A percentile compares a stretch with the other conserved stretches of the same genome.
These are phyloP conservation scores for Phytopythium montanum DNA, from an alignment of 352 stramenopile species.

Conservation along the genomic window DNA sequence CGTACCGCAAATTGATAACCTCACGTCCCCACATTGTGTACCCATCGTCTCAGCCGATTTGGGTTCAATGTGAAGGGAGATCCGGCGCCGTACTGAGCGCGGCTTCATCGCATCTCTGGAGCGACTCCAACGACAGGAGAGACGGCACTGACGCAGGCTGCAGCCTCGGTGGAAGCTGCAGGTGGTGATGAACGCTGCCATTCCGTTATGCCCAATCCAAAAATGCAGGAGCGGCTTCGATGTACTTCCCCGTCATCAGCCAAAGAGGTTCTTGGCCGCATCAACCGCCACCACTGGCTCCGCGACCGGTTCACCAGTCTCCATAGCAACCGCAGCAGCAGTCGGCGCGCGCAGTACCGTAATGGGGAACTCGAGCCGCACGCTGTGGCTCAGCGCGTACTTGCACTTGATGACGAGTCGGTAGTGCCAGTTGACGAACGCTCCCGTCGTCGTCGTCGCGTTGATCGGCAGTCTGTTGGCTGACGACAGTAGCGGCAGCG, in stretches of 20 bases:
- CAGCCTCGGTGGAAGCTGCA: no score
- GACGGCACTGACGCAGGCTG: no score
- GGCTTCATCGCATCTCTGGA: no score
- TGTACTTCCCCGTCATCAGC: background rate
- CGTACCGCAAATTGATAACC: no score
- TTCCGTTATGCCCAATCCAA: background rate
- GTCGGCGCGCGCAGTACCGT: slow-evolving; percentile 10
- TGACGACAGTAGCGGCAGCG: slow-evolving; percentile 23
- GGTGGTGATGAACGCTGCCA: background rate
- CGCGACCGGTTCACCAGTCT: background rate
- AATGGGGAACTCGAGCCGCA: slow-evolving; percentile 31
- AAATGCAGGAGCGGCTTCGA: background rate
- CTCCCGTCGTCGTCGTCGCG: slow-evolving; percentile 21
- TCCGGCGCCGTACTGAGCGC: no score
- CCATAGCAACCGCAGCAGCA: background rate
- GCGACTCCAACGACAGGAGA: no score
- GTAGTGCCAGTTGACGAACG: slow-evolving; percentile 29
- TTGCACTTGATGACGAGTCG: slow-evolving; percentile 28
- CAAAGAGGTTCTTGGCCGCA: background rate
- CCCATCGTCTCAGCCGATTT: no score
- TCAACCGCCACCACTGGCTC: background rate
- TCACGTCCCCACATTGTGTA: no score
- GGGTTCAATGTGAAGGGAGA: no score
- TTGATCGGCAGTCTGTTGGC: slow-evolving; percentile 11
- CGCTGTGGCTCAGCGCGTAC: slow-evolving; percentile 29